Evolutionary conservation across 2,329 filamentous ascomycete genomes (phyloP), one percentile per base, ranked within the genome.

Genomic region (Paramyrothecium roridum): DNA sequence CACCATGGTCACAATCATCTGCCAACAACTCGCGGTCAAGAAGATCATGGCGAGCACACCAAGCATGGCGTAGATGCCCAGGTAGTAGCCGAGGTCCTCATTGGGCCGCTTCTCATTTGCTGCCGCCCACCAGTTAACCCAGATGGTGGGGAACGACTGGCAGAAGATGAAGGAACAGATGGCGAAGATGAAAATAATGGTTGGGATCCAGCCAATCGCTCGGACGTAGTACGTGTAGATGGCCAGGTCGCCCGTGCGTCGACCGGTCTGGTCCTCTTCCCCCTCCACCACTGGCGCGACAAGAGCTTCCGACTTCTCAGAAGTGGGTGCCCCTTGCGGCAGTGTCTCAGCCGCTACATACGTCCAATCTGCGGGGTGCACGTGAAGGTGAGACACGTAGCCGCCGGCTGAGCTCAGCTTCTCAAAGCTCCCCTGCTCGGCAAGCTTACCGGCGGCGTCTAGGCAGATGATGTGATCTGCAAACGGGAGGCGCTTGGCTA

Each of bases 171-270:
- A 68, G 4, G 61, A 58, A 37, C 57, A 52, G 45, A 67, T 64
- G 6, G 61, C 59, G 3, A 62, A 52, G 17, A 61, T 26, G 10
- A 67, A 65, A 2, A 57, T 46, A 3, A 55, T 40, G 1, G 60
- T 56, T 17, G 62, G 62, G 23, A 63, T 53, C 67, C 61, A 70
- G 13, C 61, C 67, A 3, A 59, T 65, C 16, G 59, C 63, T 2
- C 56, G 60, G 10, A 63, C 57, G n/a, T 69, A 68, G 53, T 68
- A 68, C 12, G 55, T 54, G 33, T 62, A 59, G n/a, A 66, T 48
- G 8, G 61, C 61, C 10, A 49, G 26, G 6, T 60, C 66, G 1
- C 57, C 63, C 34, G 55, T 61, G 1, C 59, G 61, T 20, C 63
- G 62, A 12, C 52, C 26, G n/a, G 55, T 51, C 10, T 37, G 53